These are phyloP conservation scores for Hibiscus tridactylites DNA, from an alignment of 345 rosid genomes.

Conservation along the genomic window DNA sequence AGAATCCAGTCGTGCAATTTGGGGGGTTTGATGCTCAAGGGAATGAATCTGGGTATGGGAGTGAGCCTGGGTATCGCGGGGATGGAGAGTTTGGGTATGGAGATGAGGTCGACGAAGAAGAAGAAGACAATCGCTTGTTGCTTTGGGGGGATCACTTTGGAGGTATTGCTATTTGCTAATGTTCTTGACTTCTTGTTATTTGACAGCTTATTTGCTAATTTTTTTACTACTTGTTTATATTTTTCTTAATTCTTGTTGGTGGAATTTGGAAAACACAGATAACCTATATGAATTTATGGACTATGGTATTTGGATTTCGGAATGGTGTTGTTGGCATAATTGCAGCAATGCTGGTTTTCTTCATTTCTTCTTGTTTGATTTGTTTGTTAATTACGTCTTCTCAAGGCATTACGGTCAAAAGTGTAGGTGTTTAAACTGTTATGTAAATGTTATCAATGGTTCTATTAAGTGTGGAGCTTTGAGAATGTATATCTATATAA, in stretches of 20 bases:
- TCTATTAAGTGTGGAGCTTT: not conserved
- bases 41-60: constrained; percentile 87
- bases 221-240: not conserved
- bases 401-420: not conserved
- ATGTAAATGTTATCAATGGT: not conserved
- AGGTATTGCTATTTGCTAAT: constrained; percentile 33
- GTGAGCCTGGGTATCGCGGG: constrained; percentile 94
- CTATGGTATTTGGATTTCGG: not conserved
- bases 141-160: constrained; percentile 68
- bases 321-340: not conserved
- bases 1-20: constrained; percentile 37
- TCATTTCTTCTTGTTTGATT: not conserved
- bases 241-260: not conserved
- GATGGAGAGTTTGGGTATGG: constrained; percentile 95
- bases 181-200: not conserved
- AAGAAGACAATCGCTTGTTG: constrained; percentile 64
- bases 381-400: not conserved
- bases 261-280: not conserved
- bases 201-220: not conserved
- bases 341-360: not conserved
- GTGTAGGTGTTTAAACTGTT: not conserved
- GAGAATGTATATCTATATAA: not conserved
- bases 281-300: not conserved
- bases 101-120: constrained; percentile 92
- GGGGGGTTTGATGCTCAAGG: constrained; percentile 58